Percentiles rank a stretch among this genome's conserved stretches.
Conservation (phyloP, 768 basidiomycete genomes). For the Tylopilus sp. region DNA sequence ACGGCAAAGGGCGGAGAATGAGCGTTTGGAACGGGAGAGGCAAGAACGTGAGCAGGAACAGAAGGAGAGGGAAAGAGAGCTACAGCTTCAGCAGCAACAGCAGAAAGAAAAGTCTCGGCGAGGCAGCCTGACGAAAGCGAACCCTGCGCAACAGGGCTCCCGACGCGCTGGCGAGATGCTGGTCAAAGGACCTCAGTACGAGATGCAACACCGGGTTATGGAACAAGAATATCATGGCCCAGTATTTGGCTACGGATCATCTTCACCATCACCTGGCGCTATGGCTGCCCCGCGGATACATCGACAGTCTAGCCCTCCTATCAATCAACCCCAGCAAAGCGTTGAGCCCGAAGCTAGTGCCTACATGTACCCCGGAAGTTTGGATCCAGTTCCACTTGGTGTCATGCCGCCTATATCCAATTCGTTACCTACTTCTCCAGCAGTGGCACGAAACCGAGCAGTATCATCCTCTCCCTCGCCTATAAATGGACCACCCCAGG, state of each 20-base stretch:
- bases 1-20: conserved; percentile 39
- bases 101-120: conserved; percentile 40
- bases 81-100: conserved; percentile 33
- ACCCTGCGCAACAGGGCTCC: conserved; percentile 43
- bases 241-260: conserved; percentile 23
- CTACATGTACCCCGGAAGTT: conserved; percentile 25
- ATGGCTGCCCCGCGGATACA: conserved; percentile 20
- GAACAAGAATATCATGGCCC: conserved; percentile 75
- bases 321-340: conserved; percentile 28
- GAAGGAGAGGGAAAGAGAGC: conserved; percentile 26
- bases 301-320: conserved; percentile 25
- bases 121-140: conserved; percentile 66
- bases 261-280: conserved; percentile 24
- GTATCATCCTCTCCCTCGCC: conserved; percentile 36
- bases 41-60: conserved; percentile 56
- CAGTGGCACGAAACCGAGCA: conserved; percentile 19
- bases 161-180: conserved; percentile 81
- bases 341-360: conserved; percentile 28
- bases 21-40: conserved; percentile 49
- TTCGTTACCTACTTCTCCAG: conserved; percentile 22
- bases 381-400: conserved; percentile 51
- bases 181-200: conserved; percentile 86
- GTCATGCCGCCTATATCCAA: conserved; percentile 45
- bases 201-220: conserved; percentile 91
- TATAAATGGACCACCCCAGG: conserved; percentile 16